Evolutionary conservation across 2,329 filamentous ascomycete species (phyloP), one percentile per base, ranked within the genome.

Genomic region (Colletotrichum theobromicola): DNA sequence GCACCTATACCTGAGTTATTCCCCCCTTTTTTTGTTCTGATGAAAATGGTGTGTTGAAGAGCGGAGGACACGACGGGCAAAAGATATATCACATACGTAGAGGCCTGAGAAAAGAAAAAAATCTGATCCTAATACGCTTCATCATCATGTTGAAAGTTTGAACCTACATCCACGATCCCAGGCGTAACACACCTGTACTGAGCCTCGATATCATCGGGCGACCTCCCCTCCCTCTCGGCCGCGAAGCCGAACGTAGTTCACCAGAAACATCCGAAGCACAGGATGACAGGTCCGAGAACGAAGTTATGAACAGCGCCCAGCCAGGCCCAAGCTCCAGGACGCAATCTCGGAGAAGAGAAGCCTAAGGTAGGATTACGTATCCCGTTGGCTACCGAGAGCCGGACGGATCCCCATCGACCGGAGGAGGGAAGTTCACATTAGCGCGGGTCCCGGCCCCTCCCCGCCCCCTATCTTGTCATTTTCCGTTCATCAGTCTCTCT

Each of bases 1-100:
- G 60, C 66, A 70, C 21, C 21, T 67, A 67, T 72, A 75, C 72
- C 72, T 75, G 46, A 72, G 53, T 67, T 62, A 62, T 72, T 63
- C 18, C 60, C 67, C 71, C 67, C n/a, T n/a, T 28, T 26, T 32
- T 53, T 28, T 63, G 13, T n/a, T 53, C 15, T n/a, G 21, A 37
- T 26, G 34, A 24, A 50, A 61, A 12, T 7, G 30, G 53, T 65
- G 53, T 74, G 67, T 37, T 28, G 30, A 16, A 69, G 46, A 74
- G 57, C 5, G 32, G 37, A 70, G 50, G 42, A 57, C n/a, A 16
- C n/a, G n/a, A 24, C 34, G 34, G 34, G 35, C 16, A 62, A 26
- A 21, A 67, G 37, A 42, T 30, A 65, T 32, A 18, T 34, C 28
- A 26, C 21, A 55, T 34, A 37, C 46, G 70, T 62, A 73, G 65